These are phyloP conservation scores for Xylaria telfairii DNA, from an alignment of 495 filamentous ascomycete species.

Conservation along the genomic window DNA sequence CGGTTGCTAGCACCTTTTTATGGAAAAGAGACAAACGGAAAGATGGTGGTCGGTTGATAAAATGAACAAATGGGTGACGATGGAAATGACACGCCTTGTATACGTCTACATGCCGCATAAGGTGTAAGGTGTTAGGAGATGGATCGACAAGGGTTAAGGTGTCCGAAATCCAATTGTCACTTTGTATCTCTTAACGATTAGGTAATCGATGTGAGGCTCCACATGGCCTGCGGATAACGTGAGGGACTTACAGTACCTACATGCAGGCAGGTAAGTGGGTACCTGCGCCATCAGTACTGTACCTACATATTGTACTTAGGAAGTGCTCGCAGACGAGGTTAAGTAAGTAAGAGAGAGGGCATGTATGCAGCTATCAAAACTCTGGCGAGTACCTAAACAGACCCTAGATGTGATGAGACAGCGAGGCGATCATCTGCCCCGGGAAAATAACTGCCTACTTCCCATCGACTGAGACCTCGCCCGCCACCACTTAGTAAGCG, in stretches of 20 bases:
- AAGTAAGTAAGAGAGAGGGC: not conserved
- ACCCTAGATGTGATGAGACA: not conserved
- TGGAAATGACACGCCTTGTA: conserved; percentile 1
- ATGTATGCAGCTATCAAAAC: not conserved
- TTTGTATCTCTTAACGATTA: conserved; percentile 7
- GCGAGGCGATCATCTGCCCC: not conserved
- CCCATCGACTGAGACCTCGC: not conserved
- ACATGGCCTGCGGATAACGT: conserved; percentile 10
- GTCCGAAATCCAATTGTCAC: not conserved
- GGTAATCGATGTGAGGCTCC: not conserved
- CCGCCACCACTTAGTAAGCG: conserved; percentile 14
- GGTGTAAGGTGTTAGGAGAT: not conserved
- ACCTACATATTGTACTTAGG: no score
- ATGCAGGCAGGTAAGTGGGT: no score
- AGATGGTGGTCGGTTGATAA: not conserved
- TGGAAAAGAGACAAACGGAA: not conserved
- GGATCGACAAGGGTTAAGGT: conserved; percentile 7
- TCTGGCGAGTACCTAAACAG: not conserved
- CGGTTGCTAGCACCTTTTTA: not conserved
- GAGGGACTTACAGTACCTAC: not conserved
- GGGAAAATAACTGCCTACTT: not conserved
- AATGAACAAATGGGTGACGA: not conserved
- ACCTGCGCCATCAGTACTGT: no score
- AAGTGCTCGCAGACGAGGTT: not conserved
- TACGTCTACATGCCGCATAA: not conserved